Evolutionary conservation across 169 alveolate genomes (phyloP), one percentile per base, ranked within the genome.

Genomic region (Eimeria praecox): DNA sequence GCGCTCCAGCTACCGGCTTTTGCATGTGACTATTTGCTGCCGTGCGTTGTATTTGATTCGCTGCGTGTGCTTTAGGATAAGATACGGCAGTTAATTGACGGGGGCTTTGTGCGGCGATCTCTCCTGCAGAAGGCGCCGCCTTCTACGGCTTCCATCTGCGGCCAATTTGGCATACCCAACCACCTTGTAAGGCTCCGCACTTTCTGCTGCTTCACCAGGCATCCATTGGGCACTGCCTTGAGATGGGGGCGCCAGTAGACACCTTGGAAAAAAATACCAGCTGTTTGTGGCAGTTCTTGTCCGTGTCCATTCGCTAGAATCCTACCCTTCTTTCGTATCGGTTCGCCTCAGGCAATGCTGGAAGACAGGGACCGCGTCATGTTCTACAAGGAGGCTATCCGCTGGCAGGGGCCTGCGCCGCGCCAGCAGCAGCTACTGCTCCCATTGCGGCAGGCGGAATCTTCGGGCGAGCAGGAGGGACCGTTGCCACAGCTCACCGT

Each of bases 291-390:
- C 12, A 35, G 5, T 38, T 38, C 30, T 38, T 35, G 46, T 24
- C 88, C 64, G 44, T 5, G 9, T 54, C 52, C 82, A 16, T 38
- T 52, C 75, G 46, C 40, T 30, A 52, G 49, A 59, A 0, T 59
- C 49, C 56, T 87, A 35, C 82, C 24, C 14, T 40, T 35, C 4
- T n/a, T 62, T 54, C 4, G 52, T 46, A 2, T 27, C 49, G 49
- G 71, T 18, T 71, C 10, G 42, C 56, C 33, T 62, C 82, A 92
- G 95, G 95, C 95, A 27, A 92, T 92, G 95, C 75, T 92, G 33
- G 92, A 59, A 46, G 92, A 92, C 56, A 82, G 33, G n/a, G 95
- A 92, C 62, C 82, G 95, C n/a, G 87, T 86, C 78, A 59, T 40
- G 44, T 92, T 71, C 73, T 92, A 92, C 75, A 62, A 71, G 40